Evolutionary conservation across 2,329 filamentous ascomycete species (phyloP).

Genomic region (Microascus cirrosus): DNA sequence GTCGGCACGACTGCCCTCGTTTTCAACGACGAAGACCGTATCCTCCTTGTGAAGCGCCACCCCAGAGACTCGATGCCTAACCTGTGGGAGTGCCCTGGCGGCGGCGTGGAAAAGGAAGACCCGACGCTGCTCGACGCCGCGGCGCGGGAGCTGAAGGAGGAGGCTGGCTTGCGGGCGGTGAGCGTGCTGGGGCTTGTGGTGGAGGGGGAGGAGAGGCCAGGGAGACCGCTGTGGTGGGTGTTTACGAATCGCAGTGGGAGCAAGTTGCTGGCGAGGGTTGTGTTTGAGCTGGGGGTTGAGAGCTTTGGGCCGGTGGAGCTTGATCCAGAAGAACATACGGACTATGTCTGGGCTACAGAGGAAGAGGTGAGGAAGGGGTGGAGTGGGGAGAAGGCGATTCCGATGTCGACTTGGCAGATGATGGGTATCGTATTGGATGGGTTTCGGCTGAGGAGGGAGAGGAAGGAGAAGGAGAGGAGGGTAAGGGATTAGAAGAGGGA

Average conservation of each 20-base stretch:
- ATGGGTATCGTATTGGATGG: constrained; percentile 16
- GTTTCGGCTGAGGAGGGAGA: constrained; percentile 11
- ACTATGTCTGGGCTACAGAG: constrained; percentile 25
- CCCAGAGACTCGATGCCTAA: constrained; percentile 30
- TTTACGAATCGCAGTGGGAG: constrained; percentile 22
- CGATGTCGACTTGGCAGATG: constrained; percentile 17
- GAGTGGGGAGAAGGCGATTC: constrained; percentile 16
- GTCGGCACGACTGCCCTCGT: constrained; percentile 21
- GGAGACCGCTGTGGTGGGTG: constrained; percentile 8
- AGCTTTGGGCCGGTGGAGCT: constrained; percentile 15
- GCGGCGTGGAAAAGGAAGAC: constrained; percentile 30
- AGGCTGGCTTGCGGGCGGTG: constrained; percentile 25
- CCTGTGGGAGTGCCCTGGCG: constrained; percentile 37
- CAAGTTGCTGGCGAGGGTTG: constrained; percentile 18
- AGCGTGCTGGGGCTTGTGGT: constrained; percentile 16
- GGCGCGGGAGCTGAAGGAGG: constrained; percentile 37
- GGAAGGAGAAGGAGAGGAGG: neutral
- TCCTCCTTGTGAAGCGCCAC: constrained; percentile 36
- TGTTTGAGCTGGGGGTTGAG: constrained; percentile 21
- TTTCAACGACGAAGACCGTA: constrained; percentile 18
- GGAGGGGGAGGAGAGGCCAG: constrained; percentile 1
- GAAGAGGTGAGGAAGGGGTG: constrained; percentile 19
- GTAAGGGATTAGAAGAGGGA: neutral
- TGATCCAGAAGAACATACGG: constrained; percentile 29
- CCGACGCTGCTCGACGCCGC: constrained; percentile 26